These are phyloP conservation scores for Escallonia herrerae DNA, from an alignment of 129 eudicot genomes.

Conservation along the genomic window DNA sequence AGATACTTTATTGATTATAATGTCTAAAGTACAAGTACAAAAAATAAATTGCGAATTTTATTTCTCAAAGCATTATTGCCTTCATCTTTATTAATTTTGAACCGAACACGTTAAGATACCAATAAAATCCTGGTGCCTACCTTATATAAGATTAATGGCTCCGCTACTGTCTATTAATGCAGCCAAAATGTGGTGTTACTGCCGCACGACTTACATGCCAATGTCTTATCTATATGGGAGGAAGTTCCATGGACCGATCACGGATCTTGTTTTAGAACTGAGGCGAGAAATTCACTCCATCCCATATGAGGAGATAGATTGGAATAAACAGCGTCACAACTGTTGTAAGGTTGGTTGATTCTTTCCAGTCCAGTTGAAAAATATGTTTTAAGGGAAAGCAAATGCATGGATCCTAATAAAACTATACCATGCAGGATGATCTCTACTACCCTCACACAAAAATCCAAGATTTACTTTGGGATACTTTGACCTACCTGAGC, in stretches of 20 bases:
- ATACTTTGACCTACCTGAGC: slow-evolving; percentile 24
- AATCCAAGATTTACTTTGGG: slow-evolving; percentile 37
- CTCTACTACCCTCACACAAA: slow-evolving; percentile 34
- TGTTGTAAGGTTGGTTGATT: slow-evolving; percentile 23
- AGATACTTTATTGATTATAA: too few species aligned
- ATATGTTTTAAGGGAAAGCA: too few species aligned
- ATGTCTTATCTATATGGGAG: slow-evolving; percentile 37
- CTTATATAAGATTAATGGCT: too few species aligned
- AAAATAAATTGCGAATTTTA: too few species aligned
- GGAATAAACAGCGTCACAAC: slow-evolving; percentile 39
- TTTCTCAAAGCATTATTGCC: too few species aligned
- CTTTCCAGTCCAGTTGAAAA: too few species aligned
- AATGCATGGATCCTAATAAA: too few species aligned
- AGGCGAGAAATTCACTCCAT: slow-evolving; percentile 30
- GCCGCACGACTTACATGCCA: slow-evolving; percentile 43
- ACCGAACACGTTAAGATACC: too few species aligned
- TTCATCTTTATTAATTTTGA: too few species aligned
- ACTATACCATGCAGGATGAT: slow-evolving; percentile 3
- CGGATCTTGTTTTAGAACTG: slow-evolving; percentile 24
- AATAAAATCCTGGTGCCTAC: too few species aligned
- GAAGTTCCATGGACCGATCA: slow-evolving; percentile 33
- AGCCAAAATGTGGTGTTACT: slow-evolving; percentile 42
- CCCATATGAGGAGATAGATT: slow-evolving; percentile 27
- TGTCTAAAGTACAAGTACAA: too few species aligned
- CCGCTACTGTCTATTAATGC: too few species aligned